phyloP scores from a whole-genome alignment of 306 rosid species.

The Citrullus colocynthis region DNA sequence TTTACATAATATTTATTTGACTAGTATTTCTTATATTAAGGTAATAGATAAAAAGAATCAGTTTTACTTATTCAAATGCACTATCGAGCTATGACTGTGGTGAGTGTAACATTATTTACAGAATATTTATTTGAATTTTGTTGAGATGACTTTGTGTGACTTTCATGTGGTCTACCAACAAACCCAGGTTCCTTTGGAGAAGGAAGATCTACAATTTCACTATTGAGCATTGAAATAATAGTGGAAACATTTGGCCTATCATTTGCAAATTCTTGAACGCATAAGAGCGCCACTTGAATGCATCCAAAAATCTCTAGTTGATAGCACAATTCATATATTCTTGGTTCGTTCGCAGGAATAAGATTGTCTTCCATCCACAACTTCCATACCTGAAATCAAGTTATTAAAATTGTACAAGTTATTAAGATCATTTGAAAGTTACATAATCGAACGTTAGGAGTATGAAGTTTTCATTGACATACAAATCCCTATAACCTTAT shows the following conservation, averaged over 20 bases:
- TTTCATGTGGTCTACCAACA: not conserved
- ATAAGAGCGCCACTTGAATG: not conserved
- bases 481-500: not conserved
- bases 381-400: slow-evolving; percentile 2
- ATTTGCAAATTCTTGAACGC: not conserved
- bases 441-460: too few relatives aligned
- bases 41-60: too few relatives aligned
- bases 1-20: too few relatives aligned
- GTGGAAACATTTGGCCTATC: not conserved
- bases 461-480: not conserved
- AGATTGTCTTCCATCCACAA: not conserved
- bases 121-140: not conserved
- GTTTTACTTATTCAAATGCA: too few relatives aligned
- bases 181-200: slow-evolving; percentile 3
- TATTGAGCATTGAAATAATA: slow-evolving; percentile 5
- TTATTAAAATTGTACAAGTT: not conserved
- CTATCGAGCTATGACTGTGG: not conserved
- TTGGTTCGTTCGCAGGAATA: not conserved
- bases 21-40: too few relatives aligned
- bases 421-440: not conserved
- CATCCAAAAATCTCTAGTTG: not conserved
- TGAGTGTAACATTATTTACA: not conserved
- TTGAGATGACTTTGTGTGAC: not conserved
- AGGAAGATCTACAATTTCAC: slow-evolving; percentile 1
- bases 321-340: not conserved